Conservation (phyloP, 805 yeast genomes). For the Diddensiella santjacobensis region DNA sequence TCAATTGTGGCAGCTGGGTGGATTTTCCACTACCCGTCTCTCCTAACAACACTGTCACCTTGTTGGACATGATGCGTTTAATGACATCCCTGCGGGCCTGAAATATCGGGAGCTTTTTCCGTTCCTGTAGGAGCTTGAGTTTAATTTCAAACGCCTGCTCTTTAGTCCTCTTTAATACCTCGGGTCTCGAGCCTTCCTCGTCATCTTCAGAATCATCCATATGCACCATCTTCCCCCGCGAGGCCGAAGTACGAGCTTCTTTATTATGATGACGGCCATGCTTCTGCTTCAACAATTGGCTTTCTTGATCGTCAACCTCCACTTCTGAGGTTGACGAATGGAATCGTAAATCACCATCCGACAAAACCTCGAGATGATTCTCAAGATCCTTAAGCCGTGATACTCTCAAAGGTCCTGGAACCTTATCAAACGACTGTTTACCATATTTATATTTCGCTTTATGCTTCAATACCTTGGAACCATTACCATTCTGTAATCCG, state of each 20-base stretch:
- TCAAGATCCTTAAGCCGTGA: slow-evolving; percentile 13
- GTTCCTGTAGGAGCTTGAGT: slow-evolving; percentile 42
- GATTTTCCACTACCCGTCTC: slow-evolving; percentile 99
- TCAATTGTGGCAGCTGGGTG: slow-evolving; percentile 90
- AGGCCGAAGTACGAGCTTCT: neutral
- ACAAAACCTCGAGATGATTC: slow-evolving; percentile 4
- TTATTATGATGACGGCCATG: no score
- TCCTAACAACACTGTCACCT: slow-evolving; percentile 81
- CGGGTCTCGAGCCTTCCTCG: neutral
- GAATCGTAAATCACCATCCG: slow-evolving; percentile 16
- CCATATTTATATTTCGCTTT: slow-evolving; percentile 3
- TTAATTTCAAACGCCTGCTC: slow-evolving; percentile 33
- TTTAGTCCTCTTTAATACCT: neutral
- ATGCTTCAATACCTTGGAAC: neutral
- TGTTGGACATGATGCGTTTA: slow-evolving; percentile 49
- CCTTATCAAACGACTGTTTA: neutral
- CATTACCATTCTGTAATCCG: neutral
- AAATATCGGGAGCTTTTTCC: slow-evolving; percentile 71
- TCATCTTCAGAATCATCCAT: slow-evolving; percentile 24
- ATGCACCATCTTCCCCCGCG: slow-evolving; percentile 9
- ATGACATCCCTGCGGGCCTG: slow-evolving; percentile 63
- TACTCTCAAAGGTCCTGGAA: slow-evolving; percentile 19
- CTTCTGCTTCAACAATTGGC: neutral
- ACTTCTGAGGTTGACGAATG: neutral
- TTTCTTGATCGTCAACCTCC: neutral